These are phyloP conservation scores for Karstenula rhodostoma DNA, from an alignment of 2,329 filamentous ascomycete genomes.

Conservation along the genomic window DNA sequence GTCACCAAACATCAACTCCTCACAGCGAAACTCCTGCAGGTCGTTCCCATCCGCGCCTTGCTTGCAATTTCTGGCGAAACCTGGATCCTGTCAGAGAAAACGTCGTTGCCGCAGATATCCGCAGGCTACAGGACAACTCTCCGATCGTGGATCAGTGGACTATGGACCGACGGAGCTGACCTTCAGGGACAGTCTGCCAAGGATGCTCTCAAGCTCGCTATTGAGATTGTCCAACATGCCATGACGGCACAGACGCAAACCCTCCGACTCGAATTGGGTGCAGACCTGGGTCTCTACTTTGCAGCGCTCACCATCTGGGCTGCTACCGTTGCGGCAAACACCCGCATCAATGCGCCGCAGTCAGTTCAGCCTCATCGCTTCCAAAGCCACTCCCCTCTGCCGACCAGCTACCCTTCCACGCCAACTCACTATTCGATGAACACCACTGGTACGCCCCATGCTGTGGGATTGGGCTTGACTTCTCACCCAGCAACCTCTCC, in stretches of 20 bases:
- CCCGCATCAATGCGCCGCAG: constrained; percentile 24
- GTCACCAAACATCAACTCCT: constrained; percentile 41
- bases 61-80: constrained; percentile 55
- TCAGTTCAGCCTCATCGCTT: constrained; percentile 22
- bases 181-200: constrained; percentile 23
- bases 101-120: constrained; percentile 46
- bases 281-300: constrained; percentile 47
- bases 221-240: constrained; percentile 37
- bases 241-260: constrained; percentile 28
- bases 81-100: constrained; percentile 56
- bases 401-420: constrained; percentile 13
- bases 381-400: constrained; percentile 29
- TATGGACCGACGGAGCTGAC: constrained; percentile 31
- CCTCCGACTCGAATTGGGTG: constrained; percentile 34
- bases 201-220: constrained; percentile 38
- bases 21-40: constrained; percentile 48
- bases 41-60: constrained; percentile 52
- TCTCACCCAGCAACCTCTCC: constrained; percentile 27
- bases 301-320: constrained; percentile 48
- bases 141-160: constrained; percentile 45
- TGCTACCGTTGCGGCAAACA: constrained; percentile 37
- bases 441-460: constrained; percentile 20
- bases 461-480: constrained; percentile 20
- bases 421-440: constrained; percentile 18
- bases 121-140: constrained; percentile 41